phyloP scores from a whole-genome alignment of 2,329 filamentous ascomycete genomes.

The Elsinoe perseae region DNA sequence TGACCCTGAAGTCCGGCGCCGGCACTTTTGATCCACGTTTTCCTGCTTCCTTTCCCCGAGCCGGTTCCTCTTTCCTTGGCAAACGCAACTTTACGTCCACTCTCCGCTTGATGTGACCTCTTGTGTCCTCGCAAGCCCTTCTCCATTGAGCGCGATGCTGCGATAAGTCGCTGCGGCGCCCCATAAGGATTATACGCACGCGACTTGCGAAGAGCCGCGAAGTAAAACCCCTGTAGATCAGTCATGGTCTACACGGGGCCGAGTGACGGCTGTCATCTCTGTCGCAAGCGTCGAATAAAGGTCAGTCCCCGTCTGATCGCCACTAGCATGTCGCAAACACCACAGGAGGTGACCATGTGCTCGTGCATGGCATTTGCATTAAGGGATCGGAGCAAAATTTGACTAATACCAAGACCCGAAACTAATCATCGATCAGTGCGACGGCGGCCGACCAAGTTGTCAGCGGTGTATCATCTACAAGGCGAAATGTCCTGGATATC shows the following conservation, averaged over 20 bases:
- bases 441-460: constrained; percentile 13
- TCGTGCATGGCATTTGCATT: not conserved
- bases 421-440: constrained; percentile 7
- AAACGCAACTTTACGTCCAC: not conserved
- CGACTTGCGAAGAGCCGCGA: not conserved
- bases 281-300: constrained; percentile 15
- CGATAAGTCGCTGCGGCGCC: constrained; percentile 5
- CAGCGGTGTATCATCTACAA: constrained; percentile 16
- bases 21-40: constrained; percentile 9
- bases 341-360: not conserved
- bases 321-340: not conserved
- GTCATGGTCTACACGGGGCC: constrained; percentile 15
- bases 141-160: constrained; percentile 12
- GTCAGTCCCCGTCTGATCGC: constrained; percentile 4
- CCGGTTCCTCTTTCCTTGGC: constrained; percentile 14
- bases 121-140: constrained; percentile 13
- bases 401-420: not conserved
- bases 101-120: not conserved
- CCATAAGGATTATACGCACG: not conserved
- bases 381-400: not conserved
- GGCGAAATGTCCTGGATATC: constrained; percentile 15
- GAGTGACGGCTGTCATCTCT: constrained; percentile 15
- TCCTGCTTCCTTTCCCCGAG: not conserved
- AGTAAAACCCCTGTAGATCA: constrained; percentile 4
- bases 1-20: not conserved